Evolutionary conservation across 352 stramenopile genomes (phyloP).

Genomic region (Globisporangium apiculatum): DNA sequence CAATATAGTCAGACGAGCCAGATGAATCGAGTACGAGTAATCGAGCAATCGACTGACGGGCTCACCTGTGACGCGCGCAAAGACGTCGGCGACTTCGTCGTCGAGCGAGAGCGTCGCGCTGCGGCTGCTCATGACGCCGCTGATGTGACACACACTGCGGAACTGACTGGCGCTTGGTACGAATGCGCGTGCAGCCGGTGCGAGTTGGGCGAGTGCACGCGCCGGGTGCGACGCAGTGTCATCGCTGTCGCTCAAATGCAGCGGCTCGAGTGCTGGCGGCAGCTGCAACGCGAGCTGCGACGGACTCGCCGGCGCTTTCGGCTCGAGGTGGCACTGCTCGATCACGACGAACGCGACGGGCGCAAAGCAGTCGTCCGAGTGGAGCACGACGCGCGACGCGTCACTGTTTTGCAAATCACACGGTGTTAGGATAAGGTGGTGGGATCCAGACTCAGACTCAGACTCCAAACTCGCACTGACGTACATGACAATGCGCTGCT

Average conservation of each 20-base stretch:
- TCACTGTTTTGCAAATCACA: constrained; percentile 35
- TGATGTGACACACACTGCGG: constrained; percentile 60
- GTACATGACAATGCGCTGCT: constrained; percentile 89
- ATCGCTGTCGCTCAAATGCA: background rate
- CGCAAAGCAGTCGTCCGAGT: constrained; percentile 89
- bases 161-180: constrained; percentile 31
- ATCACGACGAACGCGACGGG: constrained; percentile 92
- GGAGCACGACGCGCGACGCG: constrained; percentile 88
- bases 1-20: no score
- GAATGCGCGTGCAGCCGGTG: constrained; percentile 12
- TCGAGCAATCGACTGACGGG: no score
- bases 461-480: constrained; percentile 1
- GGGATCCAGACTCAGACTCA: no score
- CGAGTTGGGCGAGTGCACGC: constrained; percentile 9
- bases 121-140: constrained; percentile 45
- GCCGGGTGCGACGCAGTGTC: background rate
- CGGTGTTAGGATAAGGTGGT: no score
- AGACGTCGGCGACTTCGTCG: constrained; percentile 59
- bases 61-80: constrained; percentile 27
- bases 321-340: constrained; percentile 83
- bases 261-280: constrained; percentile 4
- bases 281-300: constrained; percentile 35
- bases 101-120: constrained; percentile 32
- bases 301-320: constrained; percentile 55
- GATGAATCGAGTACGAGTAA: no score